These are phyloP conservation scores for Dorcoceras hygrometricum DNA, from an alignment of 257 asterid species.

Conservation along the genomic window DNA sequence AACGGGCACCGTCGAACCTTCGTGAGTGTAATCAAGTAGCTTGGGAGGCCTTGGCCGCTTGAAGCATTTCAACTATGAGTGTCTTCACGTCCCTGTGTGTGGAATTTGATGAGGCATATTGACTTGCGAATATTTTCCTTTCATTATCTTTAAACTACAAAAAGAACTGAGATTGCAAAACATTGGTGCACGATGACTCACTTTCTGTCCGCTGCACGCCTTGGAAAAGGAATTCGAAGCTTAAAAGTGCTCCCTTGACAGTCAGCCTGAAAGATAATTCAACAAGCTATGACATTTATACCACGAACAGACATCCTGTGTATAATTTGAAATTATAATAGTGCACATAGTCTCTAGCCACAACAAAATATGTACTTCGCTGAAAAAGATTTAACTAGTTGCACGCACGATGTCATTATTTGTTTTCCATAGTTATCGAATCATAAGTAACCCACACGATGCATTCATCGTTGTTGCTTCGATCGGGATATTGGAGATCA, in stretches of 20 bases:
- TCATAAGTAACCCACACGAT: no score
- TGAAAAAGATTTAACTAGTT: no score
- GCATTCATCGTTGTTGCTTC: no score
- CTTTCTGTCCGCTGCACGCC: conserved; percentile 85
- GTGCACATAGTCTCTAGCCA: no score
- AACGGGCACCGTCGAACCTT: not conserved
- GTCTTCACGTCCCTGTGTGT: conserved; percentile 73
- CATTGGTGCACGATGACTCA: conserved; percentile 39
- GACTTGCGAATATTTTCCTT: not conserved
- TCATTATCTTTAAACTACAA: not conserved
- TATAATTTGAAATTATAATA: no score
- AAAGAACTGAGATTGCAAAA: not conserved
- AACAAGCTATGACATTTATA: not conserved
- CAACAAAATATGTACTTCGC: no score
- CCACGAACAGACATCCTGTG: no score
- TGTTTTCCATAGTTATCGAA: no score
- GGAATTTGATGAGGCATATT: not conserved
- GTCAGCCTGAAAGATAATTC: conserved; percentile 52
- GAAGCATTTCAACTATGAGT: conserved; percentile 85
- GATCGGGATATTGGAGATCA: no score
- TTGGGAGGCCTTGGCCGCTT: conserved; percentile 53
- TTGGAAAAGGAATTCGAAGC: conserved; percentile 86
- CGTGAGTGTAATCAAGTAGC: conserved; percentile 28
- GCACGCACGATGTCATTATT: no score
- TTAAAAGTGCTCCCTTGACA: conserved; percentile 65